Conservation (phyloP, 768 basidiomycete species). For the Naganishia antarctica region DNA sequence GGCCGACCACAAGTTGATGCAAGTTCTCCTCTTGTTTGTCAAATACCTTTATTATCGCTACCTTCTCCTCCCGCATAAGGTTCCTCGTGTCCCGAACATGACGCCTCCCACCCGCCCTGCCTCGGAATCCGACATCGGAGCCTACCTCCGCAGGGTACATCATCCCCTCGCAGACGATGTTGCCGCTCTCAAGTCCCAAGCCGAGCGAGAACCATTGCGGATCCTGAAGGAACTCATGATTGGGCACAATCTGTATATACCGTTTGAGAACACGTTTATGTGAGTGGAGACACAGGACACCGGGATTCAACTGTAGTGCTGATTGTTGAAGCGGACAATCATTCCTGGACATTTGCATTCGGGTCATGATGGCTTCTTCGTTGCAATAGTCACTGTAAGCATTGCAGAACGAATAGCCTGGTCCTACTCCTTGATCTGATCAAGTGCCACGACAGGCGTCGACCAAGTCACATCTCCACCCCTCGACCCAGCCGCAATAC, state of each 20-base stretch:
- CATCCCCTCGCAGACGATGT: conserved; percentile 9
- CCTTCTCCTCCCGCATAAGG: too few species aligned
- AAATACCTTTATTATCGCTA: too few species aligned
- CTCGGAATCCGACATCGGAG: conserved; percentile 16
- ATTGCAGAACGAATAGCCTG: too few species aligned
- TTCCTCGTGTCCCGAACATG: conserved; percentile 10
- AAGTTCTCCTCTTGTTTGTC: too few species aligned
- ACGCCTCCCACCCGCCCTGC: conserved; percentile 28
- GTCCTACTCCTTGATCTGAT: background rate
- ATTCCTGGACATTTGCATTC: background rate
- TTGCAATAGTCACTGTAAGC: conserved; percentile 16
- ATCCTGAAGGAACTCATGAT: background rate
- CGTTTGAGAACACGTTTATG: conserved; percentile 28
- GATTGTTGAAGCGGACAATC: too few species aligned
- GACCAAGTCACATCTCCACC: conserved; percentile 1
- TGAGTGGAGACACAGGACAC: too few species aligned
- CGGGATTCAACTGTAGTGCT: too few species aligned
- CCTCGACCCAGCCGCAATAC: conserved; percentile 8
- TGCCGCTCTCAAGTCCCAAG: background rate
- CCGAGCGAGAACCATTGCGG: conserved; percentile 8
- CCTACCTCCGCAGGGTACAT: conserved; percentile 14
- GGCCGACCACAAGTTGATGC: too few species aligned
- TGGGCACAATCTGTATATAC: conserved; percentile 13
- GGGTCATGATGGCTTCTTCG: background rate
- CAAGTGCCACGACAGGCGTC: background rate